These are phyloP conservation scores for Cyberlindnera xylosilytica DNA, from an alignment of 805 yeast genomes.

Conservation along the genomic window DNA sequence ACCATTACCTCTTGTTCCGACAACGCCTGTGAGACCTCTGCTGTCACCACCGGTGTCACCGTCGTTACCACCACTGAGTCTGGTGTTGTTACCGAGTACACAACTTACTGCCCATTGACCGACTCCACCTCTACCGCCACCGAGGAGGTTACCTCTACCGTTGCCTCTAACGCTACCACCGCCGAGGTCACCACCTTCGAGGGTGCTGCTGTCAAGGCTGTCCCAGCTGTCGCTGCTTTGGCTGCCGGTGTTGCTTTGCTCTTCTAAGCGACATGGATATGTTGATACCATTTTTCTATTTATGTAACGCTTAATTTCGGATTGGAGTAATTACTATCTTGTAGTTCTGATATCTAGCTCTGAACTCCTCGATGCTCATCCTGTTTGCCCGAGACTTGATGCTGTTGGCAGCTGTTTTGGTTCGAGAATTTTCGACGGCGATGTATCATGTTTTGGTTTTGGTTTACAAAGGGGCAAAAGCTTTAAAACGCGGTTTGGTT, in stretches of 20 bases:
- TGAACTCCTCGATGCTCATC: no score
- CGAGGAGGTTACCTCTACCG: constrained; percentile 15
- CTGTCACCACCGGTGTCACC: constrained; percentile 28
- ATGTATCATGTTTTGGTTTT: no score
- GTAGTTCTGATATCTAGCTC: no score
- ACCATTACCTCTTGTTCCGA: constrained; percentile 31
- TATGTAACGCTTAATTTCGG: constrained; percentile 17
- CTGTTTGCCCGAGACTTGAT: no score
- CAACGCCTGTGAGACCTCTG: constrained; percentile 21
- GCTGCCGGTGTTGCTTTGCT: constrained; percentile 49
- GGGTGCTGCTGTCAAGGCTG: constrained; percentile 44
- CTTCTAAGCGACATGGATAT: constrained; percentile 33
- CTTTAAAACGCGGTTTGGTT: no score
- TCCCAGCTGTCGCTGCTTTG: constrained; percentile 47
- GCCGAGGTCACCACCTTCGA: constrained; percentile 31
- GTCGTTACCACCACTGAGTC: constrained; percentile 22
- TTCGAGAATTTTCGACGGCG: no score
- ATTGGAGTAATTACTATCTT: constrained; percentile 11
- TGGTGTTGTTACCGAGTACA: constrained; percentile 25
- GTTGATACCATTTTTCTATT: constrained; percentile 19
- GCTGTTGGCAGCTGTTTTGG: no score
- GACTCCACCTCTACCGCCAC: constrained; percentile 9
- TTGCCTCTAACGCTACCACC: constrained; percentile 19
- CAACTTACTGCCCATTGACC: constrained; percentile 25
- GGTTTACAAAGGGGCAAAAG: no score